Evolutionary conservation across 78 protist genomes (phyloP).

Genomic region (Speleostelium caveatum): DNA sequence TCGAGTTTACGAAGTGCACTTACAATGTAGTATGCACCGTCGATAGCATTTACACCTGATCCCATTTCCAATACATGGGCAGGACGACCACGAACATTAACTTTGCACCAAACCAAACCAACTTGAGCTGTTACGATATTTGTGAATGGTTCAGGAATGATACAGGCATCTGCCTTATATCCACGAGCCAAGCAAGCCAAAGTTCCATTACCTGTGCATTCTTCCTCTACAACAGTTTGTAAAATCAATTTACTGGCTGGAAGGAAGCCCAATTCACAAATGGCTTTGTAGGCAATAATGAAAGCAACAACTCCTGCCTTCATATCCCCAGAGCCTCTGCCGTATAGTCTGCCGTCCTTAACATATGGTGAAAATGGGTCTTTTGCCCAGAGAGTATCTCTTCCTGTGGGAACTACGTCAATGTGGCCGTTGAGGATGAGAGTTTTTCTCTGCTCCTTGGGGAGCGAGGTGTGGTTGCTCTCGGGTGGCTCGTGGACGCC

Average conservation of each 20-base stretch:
- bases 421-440: constrained; percentile 60
- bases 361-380: constrained; percentile 72
- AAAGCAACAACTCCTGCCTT: constrained; percentile 64
- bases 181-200: constrained; percentile 63
- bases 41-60: constrained; percentile 66
- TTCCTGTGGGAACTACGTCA: constrained; percentile 73
- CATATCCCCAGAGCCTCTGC: constrained; percentile 76
- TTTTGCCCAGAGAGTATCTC: constrained; percentile 50
- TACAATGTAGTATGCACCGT: constrained; percentile 55
- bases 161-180: constrained; percentile 41
- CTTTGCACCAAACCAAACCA: constrained; percentile 72
- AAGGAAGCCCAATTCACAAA: constrained; percentile 44
- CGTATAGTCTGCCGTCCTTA: constrained; percentile 64
- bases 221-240: constrained; percentile 71
- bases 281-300: constrained; percentile 55
- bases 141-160: constrained; percentile 74
- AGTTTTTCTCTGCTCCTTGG: constrained; percentile 3
- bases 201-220: constrained; percentile 76
- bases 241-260: constrained; percentile 50
- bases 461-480: not conserved
- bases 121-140: constrained; percentile 56
- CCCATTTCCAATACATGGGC: constrained; percentile 55
- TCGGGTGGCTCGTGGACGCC: constrained; percentile 40
- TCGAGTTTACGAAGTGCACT: constrained; percentile 41
- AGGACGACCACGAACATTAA: constrained; percentile 50